phyloP scores from a whole-genome alignment of 371 early-diverging fungal species.

The Zychaea mexicana region DNA sequence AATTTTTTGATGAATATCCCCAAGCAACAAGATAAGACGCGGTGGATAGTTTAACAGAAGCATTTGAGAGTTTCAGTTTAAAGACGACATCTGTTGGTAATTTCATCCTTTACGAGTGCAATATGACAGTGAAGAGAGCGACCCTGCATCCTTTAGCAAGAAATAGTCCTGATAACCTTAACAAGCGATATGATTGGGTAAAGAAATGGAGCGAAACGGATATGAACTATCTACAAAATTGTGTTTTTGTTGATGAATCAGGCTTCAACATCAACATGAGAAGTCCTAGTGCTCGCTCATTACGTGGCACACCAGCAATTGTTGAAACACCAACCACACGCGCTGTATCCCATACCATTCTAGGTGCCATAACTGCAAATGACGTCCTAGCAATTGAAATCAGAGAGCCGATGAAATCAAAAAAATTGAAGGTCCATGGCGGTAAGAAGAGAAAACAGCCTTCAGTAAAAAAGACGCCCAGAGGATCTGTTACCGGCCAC shows the following conservation, averaged over 20 bases:
- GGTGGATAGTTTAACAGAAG: no score
- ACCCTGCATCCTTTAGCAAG: no score
- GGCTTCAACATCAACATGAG: conserved; percentile 15
- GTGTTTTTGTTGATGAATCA: conserved; percentile 20
- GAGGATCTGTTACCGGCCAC: conserved; percentile 13
- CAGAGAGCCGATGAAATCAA: neutral
- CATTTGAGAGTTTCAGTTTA: no score
- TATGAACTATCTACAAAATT: conserved; percentile 10
- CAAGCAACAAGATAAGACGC: no score
- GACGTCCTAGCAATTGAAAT: neutral
- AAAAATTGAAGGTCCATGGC: conserved; percentile 2
- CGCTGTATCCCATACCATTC: neutral
- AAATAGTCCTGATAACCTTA: no score
- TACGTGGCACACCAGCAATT: conserved; percentile 3
- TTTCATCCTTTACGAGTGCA: no score
- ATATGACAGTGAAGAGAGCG: no score
- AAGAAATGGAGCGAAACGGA: conserved; percentile 6
- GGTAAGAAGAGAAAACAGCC: neutral
- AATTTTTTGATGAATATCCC: no score
- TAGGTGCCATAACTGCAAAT: conserved; percentile 8
- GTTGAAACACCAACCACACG: neutral
- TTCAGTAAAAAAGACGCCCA: neutral
- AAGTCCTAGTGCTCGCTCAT: conserved; percentile 7
- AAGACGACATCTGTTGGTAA: no score
- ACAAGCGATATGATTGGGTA: conserved; percentile 15